A percentile compares a stretch with the other conserved stretches of the same genome.
Conservation (phyloP, 2,329 filamentous ascomycete species). For the Curvularia eragrostidis region DNA sequence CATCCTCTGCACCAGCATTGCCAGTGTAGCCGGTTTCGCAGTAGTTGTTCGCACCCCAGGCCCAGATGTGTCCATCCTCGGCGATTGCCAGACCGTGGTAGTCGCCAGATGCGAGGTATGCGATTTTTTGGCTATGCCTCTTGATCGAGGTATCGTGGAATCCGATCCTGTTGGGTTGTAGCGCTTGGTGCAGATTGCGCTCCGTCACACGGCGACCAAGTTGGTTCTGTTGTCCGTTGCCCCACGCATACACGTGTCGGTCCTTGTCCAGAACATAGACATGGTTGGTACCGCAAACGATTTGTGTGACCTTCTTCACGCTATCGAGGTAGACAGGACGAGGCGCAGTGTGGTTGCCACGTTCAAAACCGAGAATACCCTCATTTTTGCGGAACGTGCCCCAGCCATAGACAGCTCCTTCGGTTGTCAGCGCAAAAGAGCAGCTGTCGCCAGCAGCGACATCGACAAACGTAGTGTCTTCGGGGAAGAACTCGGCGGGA, state of each 20-base stretch:
- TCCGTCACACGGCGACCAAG: conserved; percentile 70
- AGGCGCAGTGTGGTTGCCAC: conserved; percentile 48
- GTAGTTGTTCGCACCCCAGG: conserved; percentile 89
- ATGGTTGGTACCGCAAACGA: conserved; percentile 74
- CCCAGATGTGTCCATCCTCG: conserved; percentile 72
- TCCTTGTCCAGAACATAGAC: conserved; percentile 70
- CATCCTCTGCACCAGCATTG: conserved; percentile 70
- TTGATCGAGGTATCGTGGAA: conserved; percentile 53
- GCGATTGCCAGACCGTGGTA: conserved; percentile 83
- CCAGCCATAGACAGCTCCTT: conserved; percentile 82
- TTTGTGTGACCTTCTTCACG: conserved; percentile 69
- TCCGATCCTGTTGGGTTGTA: conserved; percentile 64
- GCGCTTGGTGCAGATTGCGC: conserved; percentile 61
- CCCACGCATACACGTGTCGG: conserved; percentile 73
- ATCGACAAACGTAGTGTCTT: conserved; percentile 69
- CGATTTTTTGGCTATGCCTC: conserved; percentile 59
- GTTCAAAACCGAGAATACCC: conserved; percentile 69
- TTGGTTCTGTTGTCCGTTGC: conserved; percentile 74
- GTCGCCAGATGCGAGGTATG: conserved; percentile 70
- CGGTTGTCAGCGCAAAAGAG: conserved; percentile 76
- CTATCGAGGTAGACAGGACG: conserved; percentile 64
- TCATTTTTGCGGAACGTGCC: conserved; percentile 78
- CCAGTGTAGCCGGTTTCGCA: conserved; percentile 75
- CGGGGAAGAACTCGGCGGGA: conserved; percentile 62
- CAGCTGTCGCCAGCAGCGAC: conserved; percentile 76